These are phyloP conservation scores for Cladosporium cucumerinum DNA, from an alignment of 2,329 filamentous ascomycete genomes.

Conservation along the genomic window DNA sequence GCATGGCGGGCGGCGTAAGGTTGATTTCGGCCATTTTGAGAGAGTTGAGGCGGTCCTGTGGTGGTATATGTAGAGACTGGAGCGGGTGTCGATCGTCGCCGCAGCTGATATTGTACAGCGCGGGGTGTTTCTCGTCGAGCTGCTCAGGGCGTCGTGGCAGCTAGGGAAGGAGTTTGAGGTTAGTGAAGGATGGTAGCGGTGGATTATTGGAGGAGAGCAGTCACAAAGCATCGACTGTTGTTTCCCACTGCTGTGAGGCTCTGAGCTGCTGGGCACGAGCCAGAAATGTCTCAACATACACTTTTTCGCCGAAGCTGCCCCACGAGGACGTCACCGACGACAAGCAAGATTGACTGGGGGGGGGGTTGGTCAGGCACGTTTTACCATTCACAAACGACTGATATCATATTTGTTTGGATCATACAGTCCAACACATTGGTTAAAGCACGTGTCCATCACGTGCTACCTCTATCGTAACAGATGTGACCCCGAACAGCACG, in stretches of 20 bases:
- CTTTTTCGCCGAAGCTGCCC: constrained; percentile 14
- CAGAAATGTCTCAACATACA: constrained; percentile 12
- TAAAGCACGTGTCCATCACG: not conserved
- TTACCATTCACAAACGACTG: not conserved
- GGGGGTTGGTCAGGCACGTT: not conserved
- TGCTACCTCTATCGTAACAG: not conserved
- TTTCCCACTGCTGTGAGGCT: not conserved
- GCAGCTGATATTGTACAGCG: constrained; percentile 6
- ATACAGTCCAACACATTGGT: no score
- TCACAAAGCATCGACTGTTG: not conserved
- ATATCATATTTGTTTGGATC: not conserved
- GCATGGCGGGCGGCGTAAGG: constrained; percentile 27
- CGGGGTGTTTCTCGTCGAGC: constrained; percentile 2
- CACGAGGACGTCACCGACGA: not conserved
- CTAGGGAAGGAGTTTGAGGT: not conserved
- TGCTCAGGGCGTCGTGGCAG: not conserved
- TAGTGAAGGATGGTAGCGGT: not conserved
- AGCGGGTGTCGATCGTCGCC: constrained; percentile 8
- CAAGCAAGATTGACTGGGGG: not conserved
- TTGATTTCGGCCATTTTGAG: constrained; percentile 32
- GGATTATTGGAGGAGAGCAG: not conserved
- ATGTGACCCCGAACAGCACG: no score
- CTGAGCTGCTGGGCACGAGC: not conserved
- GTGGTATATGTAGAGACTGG: not conserved
- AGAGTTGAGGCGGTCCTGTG: not conserved